Conservation (phyloP, 2,329 filamentous ascomycete species). For the Talaromyces verruculosus region DNA sequence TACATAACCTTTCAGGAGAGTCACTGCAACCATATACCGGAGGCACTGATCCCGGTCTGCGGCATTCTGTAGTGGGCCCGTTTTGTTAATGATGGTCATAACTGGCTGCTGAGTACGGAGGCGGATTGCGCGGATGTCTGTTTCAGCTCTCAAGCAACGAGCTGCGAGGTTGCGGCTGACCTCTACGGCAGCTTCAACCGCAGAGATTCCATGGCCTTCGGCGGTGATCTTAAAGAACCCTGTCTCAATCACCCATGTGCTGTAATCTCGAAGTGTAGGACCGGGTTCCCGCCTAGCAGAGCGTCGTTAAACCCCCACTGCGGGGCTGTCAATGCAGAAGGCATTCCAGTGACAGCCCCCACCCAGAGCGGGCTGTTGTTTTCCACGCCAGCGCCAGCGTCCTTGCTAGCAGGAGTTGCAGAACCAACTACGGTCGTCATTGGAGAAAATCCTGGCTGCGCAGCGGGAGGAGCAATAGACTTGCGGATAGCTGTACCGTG, state of each 20-base stretch:
- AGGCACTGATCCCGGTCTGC: constrained; percentile 33
- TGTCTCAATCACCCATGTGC: constrained; percentile 18
- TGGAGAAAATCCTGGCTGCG: no score
- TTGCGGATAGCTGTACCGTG: no score
- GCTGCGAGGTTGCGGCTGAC: not conserved
- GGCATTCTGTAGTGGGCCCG: constrained; percentile 25
- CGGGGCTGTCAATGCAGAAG: no score
- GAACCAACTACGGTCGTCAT: no score
- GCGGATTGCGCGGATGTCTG: constrained; percentile 25
- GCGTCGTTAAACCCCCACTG: no score
- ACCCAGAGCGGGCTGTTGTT: no score
- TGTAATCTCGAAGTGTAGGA: no score
- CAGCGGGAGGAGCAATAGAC: no score
- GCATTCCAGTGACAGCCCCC: no score
- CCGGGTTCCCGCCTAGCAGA: no score
- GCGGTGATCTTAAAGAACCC: constrained; percentile 21
- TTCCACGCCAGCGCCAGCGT: no score
- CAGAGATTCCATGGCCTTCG: constrained; percentile 32
- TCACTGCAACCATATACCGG: constrained; percentile 31
- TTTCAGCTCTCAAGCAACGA: not conserved
- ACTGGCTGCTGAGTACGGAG: constrained; percentile 28
- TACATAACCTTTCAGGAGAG: constrained; percentile 27
- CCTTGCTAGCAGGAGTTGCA: no score
- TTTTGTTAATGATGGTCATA: constrained; percentile 32
- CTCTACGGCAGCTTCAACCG: constrained; percentile 29